Evolutionary conservation across 768 basidiomycete genomes (phyloP).

Genomic region (Hebeloma cylindrosporum): DNA sequence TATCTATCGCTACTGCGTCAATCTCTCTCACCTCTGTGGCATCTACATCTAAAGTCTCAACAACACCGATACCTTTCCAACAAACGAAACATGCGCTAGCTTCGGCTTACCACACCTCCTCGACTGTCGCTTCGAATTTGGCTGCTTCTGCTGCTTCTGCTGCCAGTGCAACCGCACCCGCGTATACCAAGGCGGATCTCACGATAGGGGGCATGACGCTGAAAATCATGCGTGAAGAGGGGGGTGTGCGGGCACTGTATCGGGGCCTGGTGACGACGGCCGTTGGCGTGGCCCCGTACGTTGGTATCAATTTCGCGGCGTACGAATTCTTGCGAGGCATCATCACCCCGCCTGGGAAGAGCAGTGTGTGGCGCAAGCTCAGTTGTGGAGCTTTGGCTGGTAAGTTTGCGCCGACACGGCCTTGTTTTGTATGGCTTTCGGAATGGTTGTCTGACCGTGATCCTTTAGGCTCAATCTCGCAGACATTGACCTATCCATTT

Average conservation of each 20-base stretch:
- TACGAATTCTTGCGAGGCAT: constrained; percentile 81
- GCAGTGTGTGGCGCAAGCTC: constrained; percentile 65
- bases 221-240: constrained; percentile 90
- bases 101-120: constrained; percentile 59
- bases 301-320: constrained; percentile 91
- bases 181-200: constrained; percentile 53
- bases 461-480: constrained; percentile 76
- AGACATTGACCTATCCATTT: constrained; percentile 94
- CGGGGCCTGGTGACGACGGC: constrained; percentile 84
- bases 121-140: constrained; percentile 29
- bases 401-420: constrained; percentile 27
- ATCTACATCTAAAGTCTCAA: constrained; percentile 22
- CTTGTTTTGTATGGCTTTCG: not conserved
- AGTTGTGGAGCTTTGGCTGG: constrained; percentile 86
- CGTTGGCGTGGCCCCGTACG: constrained; percentile 87
- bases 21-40: constrained; percentile 30
- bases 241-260: constrained; percentile 84
- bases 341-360: constrained; percentile 83
- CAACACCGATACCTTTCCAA: constrained; percentile 21
- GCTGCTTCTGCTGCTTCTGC: constrained; percentile 13
- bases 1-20: constrained; percentile 93
- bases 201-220: constrained; percentile 87
- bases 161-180: constrained; percentile 23
- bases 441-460: not conserved
- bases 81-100: constrained; percentile 36